These are phyloP conservation scores for Piper longum DNA, from an alignment of 164 flowering plant species.

Conservation along the genomic window DNA sequence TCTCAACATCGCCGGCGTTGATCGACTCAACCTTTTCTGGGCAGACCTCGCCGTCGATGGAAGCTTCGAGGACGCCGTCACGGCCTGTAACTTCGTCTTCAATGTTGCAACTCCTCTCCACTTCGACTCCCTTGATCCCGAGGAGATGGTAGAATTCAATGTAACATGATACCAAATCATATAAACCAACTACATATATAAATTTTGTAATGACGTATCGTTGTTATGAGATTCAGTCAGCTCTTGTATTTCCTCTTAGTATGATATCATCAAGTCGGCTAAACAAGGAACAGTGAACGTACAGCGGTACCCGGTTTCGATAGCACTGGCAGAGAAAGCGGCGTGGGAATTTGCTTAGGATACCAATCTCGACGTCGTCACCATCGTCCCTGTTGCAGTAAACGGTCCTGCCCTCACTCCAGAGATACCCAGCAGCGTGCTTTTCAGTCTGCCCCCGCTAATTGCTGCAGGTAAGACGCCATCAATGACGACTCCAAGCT, in stretches of 20 bases:
- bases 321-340: conserved; percentile 6
- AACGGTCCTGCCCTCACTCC: conserved; percentile 45
- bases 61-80: conserved; percentile 40
- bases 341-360: conserved; percentile 47
- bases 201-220: too few species aligned
- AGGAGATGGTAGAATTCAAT: conserved; percentile 19
- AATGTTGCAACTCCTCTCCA: conserved; percentile 61
- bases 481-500: not conserved
- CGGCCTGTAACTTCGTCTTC: conserved; percentile 56
- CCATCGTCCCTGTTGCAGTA: conserved; percentile 53
- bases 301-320: conserved; percentile 46
- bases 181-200: not conserved
- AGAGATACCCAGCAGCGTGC: conserved; percentile 36
- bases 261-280: conserved; percentile 78
- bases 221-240: not conserved
- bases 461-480: not conserved
- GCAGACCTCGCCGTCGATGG: conserved; percentile 57
- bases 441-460: not conserved
- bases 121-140: conserved; percentile 63
- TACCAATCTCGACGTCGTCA: conserved; percentile 47
- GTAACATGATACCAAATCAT: too few species aligned
- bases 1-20: conserved; percentile 2
- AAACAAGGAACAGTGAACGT: conserved; percentile 37
- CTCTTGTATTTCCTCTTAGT: conserved; percentile 10
- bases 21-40: conserved; percentile 25